phyloP scores from a whole-genome alignment of 2,329 filamentous ascomycete species.

The Cladobotryum mycophilum region DNA sequence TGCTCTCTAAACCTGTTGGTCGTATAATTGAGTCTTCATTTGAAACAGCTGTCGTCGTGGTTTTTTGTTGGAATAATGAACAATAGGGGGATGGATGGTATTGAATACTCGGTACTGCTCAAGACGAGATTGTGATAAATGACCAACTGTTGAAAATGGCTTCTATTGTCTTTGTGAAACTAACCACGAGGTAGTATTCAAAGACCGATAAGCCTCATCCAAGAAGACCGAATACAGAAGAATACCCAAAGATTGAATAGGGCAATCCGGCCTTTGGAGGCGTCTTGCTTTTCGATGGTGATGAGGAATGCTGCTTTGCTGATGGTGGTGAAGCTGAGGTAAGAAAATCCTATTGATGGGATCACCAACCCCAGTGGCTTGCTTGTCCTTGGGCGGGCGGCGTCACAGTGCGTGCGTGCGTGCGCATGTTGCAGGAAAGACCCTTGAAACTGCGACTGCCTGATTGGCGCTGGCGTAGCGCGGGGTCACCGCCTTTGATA shows the following conservation, averaged over 20 bases:
- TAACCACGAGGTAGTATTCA: not conserved
- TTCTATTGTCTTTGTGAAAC: too few species aligned
- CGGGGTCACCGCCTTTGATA: slow-evolving; percentile 26
- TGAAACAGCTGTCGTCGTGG: too few species aligned
- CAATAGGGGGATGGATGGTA: too few species aligned
- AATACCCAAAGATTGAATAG: not conserved
- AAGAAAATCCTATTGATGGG: not conserved
- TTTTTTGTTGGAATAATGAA: too few species aligned
- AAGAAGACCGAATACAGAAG: too few species aligned
- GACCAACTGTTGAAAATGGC: too few species aligned
- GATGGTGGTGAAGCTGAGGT: not conserved
- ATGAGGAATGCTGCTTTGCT: too few species aligned
- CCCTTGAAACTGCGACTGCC: not conserved
- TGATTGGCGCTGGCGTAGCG: slow-evolving; percentile 14
- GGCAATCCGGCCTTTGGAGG: not conserved
- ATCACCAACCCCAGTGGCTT: too few species aligned
- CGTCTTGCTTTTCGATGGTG: not conserved
- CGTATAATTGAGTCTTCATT: too few species aligned
- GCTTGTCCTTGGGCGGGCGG: too few species aligned
- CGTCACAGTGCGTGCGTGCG: not conserved
- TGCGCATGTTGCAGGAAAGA: not conserved
- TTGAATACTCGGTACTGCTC: too few species aligned
- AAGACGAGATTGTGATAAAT: too few species aligned
- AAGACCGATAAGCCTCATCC: not conserved
- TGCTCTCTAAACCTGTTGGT: not conserved